These are phyloP conservation scores for Pseudopithomyces chartarum DNA, from an alignment of 2,329 filamentous ascomycete species.

Conservation along the genomic window DNA sequence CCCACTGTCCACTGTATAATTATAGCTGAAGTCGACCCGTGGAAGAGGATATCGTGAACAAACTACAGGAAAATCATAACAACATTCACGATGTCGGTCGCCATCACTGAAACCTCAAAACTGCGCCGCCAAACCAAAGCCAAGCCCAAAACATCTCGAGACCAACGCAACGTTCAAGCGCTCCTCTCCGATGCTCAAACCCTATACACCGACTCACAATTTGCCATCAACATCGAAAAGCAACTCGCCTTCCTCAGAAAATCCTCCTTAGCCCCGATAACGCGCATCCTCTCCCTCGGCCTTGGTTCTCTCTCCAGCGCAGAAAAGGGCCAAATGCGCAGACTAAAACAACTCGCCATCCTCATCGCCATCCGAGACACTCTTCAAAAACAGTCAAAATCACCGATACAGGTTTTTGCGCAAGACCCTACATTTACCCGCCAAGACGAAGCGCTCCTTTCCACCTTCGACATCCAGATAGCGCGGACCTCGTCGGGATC, in stretches of 20 bases:
- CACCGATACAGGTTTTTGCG: slow-evolving; percentile 26
- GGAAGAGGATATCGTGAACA: background rate
- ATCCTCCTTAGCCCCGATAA: slow-evolving; percentile 11
- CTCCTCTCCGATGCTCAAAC: slow-evolving; percentile 11
- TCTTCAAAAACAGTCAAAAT: slow-evolving; percentile 4
- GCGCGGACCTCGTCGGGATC: slow-evolving; percentile 30
- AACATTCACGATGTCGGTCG: background rate
- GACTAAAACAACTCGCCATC: slow-evolving; percentile 36
- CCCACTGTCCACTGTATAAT: background rate
- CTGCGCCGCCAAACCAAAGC: slow-evolving; percentile 7
- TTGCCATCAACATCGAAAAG: slow-evolving; percentile 15
- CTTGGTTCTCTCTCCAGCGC: slow-evolving; percentile 19
- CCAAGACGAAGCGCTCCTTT: slow-evolving; percentile 29
- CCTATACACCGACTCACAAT: slow-evolving; percentile 17
- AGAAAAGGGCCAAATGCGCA: slow-evolving; percentile 24
- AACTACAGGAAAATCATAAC: background rate
- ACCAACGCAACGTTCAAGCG: slow-evolving; percentile 10
- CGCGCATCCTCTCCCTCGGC: slow-evolving; percentile 26
- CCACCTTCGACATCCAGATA: slow-evolving; percentile 23
- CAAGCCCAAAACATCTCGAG: slow-evolving; percentile 10
- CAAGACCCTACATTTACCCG: slow-evolving; percentile 40
- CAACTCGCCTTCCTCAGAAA: slow-evolving; percentile 11
- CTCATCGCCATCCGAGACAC: slow-evolving; percentile 25
- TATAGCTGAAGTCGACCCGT: background rate
- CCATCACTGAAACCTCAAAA: background rate